These are phyloP conservation scores for Colletotrichum incanum DNA, from an alignment of 2,329 filamentous ascomycete species.

Conservation along the genomic window DNA sequence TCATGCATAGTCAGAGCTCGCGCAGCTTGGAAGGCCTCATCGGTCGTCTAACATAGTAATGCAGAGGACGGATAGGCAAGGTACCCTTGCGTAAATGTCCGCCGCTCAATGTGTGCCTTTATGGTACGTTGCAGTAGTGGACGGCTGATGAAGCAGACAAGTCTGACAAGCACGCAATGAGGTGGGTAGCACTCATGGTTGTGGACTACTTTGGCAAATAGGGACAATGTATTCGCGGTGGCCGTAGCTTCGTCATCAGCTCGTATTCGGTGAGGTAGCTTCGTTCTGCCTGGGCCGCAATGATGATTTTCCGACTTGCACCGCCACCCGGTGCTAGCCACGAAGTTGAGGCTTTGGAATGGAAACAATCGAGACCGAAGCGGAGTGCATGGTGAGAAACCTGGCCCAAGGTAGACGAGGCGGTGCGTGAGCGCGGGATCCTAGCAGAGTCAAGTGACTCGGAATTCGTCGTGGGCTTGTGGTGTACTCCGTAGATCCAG, in stretches of 20 bases:
- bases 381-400: neutral
- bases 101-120: conserved; percentile 10
- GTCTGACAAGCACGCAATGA: conserved; percentile 21
- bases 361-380: neutral
- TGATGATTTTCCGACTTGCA: conserved; percentile 15
- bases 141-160: neutral
- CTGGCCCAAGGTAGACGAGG: conserved; percentile 12
- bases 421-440: conserved; percentile 3
- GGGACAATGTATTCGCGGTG: neutral
- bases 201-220: neutral
- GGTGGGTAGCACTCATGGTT: neutral
- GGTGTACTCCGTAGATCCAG: conserved; percentile 8
- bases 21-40: neutral
- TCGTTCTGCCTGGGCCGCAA: conserved; percentile 16
- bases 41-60: conserved; percentile 20
- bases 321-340: neutral
- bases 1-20: neutral
- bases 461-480: neutral
- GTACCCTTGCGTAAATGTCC: conserved; percentile 18
- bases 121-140: conserved; percentile 22
- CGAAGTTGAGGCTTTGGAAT: conserved; percentile 13
- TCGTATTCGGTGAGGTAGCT: neutral
- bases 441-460: conserved; percentile 21
- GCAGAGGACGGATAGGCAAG: conserved; percentile 35
- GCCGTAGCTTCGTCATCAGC: neutral